These are phyloP conservation scores for Pezicula rhizophila DNA, from an alignment of 2,329 filamentous ascomycete genomes.

Conservation along the genomic window DNA sequence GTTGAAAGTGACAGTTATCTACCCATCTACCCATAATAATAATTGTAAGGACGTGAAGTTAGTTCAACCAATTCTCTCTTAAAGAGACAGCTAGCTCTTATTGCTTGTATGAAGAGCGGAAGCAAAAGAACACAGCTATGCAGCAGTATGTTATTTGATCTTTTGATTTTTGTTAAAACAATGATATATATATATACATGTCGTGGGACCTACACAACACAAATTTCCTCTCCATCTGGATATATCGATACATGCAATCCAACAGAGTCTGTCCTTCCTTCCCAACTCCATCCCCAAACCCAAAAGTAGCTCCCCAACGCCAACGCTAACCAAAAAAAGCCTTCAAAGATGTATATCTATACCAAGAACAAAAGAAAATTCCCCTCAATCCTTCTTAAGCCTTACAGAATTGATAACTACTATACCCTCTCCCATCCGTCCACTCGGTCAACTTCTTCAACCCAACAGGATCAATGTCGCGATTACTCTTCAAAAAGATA, in stretches of 20 bases:
- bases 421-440: conserved; percentile 16
- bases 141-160: too few relatives aligned
- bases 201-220: too few relatives aligned
- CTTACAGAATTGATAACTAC: conserved; percentile 21
- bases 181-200: not conserved
- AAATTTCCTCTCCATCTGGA: not conserved
- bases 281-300: not conserved
- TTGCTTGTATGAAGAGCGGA: too few relatives aligned
- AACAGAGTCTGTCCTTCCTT: not conserved
- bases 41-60: too few relatives aligned
- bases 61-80: too few relatives aligned
- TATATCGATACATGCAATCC: too few relatives aligned
- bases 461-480: conserved; percentile 13
- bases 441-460: conserved; percentile 18
- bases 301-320: not conserved
- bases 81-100: too few relatives aligned
- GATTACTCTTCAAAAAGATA: conserved; percentile 22
- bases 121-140: too few relatives aligned
- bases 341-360: not conserved
- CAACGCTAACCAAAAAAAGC: not conserved
- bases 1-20: too few relatives aligned
- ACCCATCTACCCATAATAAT: too few relatives aligned
- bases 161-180: too few relatives aligned
- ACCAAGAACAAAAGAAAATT: not conserved
- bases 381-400: not conserved